These are phyloP conservation scores for Helianthus tuberosus DNA, from an alignment of 129 eudicot species.

Conservation along the genomic window DNA sequence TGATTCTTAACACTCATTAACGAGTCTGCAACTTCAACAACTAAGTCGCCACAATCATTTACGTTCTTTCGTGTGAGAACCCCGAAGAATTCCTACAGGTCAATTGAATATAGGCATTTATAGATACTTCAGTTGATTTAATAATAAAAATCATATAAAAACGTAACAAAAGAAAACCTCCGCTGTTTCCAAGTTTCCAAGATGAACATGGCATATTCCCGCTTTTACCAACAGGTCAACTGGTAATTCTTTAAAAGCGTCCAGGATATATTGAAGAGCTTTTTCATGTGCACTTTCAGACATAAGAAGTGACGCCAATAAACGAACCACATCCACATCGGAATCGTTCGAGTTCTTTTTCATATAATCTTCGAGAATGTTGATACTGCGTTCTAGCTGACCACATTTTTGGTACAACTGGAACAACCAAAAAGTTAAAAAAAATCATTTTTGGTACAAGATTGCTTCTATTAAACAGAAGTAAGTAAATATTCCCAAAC, in stretches of 20 bases:
- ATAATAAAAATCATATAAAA: conserved; percentile 14
- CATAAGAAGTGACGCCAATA: conserved; percentile 65
- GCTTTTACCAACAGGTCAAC: conserved; percentile 56
- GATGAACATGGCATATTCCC: conserved; percentile 87
- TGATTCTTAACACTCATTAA: conserved; percentile 51
- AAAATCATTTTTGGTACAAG: background rate
- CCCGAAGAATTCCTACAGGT: conserved; percentile 63
- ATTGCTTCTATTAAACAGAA: background rate
- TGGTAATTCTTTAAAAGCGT: conserved; percentile 60
- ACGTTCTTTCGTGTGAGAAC: conserved; percentile 46
- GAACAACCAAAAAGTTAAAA: conserved; percentile 25
- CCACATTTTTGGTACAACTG: conserved; percentile 78
- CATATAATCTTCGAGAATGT: conserved; percentile 66
- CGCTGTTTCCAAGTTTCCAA: conserved; percentile 73
- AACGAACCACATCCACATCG: conserved; percentile 57
- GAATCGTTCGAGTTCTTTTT: conserved; percentile 48
- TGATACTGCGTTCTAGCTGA: conserved; percentile 58
- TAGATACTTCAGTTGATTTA: background rate
- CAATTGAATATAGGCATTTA: conserved; percentile 16
- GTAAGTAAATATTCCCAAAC: conserved; percentile 29
- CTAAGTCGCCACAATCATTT: conserved; percentile 42
- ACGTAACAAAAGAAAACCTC: conserved; percentile 48
- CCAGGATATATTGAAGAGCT: conserved; percentile 81
- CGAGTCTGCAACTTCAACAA: conserved; percentile 67
- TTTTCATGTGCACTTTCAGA: conserved; percentile 49